Evolutionary conservation across 106 monocot genomes (phyloP).

Genomic region (Narthecium ossifragum): DNA sequence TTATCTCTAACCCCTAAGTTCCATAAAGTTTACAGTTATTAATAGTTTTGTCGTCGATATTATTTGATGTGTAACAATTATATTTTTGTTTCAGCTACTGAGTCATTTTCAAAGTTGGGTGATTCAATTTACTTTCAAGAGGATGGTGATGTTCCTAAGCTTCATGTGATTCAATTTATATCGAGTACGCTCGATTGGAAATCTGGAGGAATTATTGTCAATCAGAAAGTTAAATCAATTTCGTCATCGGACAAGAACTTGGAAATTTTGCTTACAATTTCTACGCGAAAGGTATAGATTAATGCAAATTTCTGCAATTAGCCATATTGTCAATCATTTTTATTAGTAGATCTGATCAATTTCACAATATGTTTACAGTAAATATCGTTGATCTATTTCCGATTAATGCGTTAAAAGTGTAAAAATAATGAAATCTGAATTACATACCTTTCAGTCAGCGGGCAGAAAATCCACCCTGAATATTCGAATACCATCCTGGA

Average conservation of each 20-base stretch:
- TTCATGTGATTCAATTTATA: conserved; percentile 21
- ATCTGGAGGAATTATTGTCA: conserved; percentile 13
- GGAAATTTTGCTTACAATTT: not conserved
- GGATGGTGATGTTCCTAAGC: not conserved
- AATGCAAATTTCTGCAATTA: too few relatives aligned
- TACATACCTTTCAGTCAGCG: conserved; percentile 13
- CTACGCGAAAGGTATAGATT: not conserved
- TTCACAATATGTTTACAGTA: not conserved
- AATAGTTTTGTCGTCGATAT: not conserved
- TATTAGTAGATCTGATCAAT: too few relatives aligned
- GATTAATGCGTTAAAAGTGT: too few relatives aligned
- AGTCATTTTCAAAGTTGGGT: conserved; percentile 34
- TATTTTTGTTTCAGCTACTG: conserved; percentile 16
- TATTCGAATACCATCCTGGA: conserved; percentile 67
- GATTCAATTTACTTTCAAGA: conserved; percentile 38
- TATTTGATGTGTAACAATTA: not conserved
- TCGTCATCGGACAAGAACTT: not conserved
- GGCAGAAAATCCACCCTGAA: conserved; percentile 34
- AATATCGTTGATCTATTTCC: too few relatives aligned
- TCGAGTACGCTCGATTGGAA: conserved; percentile 28
- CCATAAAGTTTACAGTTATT: not conserved
- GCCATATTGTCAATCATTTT: too few relatives aligned
- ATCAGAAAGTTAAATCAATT: conserved; percentile 2
- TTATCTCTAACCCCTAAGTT: too few relatives aligned
- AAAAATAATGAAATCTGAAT: not conserved